Evolutionary conservation across 1,284 basidiomycete genomes (phyloP).

Genomic region (Coniferiporia sulphurascens): DNA sequence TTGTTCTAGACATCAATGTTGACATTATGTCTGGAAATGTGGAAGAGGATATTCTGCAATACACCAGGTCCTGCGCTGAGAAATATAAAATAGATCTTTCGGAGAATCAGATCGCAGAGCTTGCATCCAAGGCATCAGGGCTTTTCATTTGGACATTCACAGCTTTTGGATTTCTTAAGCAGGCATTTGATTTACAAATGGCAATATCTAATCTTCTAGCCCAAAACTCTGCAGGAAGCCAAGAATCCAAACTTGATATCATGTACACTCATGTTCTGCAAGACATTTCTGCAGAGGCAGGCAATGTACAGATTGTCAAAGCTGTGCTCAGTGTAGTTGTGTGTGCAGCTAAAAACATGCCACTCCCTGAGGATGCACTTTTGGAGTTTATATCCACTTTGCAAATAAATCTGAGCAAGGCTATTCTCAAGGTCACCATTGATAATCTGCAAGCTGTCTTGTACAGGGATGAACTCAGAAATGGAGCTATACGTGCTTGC

Average conservation of each 20-base stretch:
- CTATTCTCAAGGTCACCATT: neutral
- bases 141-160: constrained; percentile 2
- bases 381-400: neutral
- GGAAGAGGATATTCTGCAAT: neutral
- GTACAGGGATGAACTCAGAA: neutral
- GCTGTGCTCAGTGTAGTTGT: neutral
- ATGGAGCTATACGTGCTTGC: neutral
- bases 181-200: too few species aligned
- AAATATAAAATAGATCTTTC: neutral
- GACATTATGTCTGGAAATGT: neutral
- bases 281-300: neutral
- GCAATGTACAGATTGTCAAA: neutral
- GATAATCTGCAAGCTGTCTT: neutral
- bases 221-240: neutral
- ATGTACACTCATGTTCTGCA: neutral
- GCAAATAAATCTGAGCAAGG: neutral
- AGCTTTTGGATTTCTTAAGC: neutral
- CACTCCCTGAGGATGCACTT: neutral
- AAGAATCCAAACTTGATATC: neutral
- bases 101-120: neutral
- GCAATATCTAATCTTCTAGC: neutral
- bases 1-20: neutral
- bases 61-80: neutral
- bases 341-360: neutral
- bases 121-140: neutral